Conservation (phyloP, 2,329 filamentous ascomycete species). For the Fusarium temperatum region DNA sequence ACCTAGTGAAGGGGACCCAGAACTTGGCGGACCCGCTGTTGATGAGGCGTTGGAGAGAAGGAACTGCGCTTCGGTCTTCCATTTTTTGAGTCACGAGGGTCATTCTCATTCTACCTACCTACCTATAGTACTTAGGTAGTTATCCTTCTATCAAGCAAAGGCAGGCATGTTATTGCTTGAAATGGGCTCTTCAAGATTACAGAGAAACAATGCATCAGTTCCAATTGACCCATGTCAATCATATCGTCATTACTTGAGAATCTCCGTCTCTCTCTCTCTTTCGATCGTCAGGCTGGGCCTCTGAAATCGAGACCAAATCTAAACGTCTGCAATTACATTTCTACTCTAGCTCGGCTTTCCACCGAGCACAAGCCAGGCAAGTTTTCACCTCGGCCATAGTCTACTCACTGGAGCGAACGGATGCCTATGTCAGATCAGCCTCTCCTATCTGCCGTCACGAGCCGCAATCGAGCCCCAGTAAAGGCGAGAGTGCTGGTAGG, state of each 20-base stretch:
- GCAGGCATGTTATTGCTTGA: background rate
- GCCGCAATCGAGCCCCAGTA: conserved; percentile 7
- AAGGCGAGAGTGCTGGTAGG: background rate
- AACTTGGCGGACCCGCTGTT: conserved; percentile 28
- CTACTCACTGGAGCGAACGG: background rate
- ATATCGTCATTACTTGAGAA: background rate
- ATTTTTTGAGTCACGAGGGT: conserved; percentile 1
- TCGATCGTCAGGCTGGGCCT: background rate
- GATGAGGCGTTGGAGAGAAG: background rate
- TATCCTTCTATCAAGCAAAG: background rate
- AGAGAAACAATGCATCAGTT: background rate
- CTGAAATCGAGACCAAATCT: background rate
- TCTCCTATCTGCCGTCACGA: conserved; percentile 26
- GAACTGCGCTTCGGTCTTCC: background rate
- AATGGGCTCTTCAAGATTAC: background rate
- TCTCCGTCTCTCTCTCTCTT: background rate
- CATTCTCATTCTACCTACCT: background rate
- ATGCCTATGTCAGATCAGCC: conserved; percentile 24
- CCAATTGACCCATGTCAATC: background rate
- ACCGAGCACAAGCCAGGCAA: conserved; percentile 27
- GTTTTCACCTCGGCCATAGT: conserved; percentile 33
- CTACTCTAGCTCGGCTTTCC: conserved; percentile 28
- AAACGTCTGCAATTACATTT: background rate
- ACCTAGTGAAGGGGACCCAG: conserved; percentile 2
- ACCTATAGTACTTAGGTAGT: background rate